phyloP scores from a whole-genome alignment of 495 filamentous ascomycete species.

The Neurospora cerealis region DNA sequence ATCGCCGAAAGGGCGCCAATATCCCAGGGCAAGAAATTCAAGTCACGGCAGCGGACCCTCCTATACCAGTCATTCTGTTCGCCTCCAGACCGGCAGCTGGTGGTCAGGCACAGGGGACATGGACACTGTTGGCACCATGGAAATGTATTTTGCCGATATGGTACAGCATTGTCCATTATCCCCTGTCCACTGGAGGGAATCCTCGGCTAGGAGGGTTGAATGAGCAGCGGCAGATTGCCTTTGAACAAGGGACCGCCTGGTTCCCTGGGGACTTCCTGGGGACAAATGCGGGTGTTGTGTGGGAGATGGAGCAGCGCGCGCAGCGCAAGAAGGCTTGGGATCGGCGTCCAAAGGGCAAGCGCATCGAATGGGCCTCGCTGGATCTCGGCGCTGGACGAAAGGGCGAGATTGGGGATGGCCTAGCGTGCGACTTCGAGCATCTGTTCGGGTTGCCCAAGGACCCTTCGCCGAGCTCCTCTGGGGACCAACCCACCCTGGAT shows the following conservation, averaged over 20 bases:
- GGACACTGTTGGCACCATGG: slow-evolving; percentile 87
- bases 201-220: slow-evolving; percentile 74
- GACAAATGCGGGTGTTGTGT: slow-evolving; percentile 66
- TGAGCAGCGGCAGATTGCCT: slow-evolving; percentile 69
- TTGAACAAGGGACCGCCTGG: slow-evolving; percentile 69
- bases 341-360: slow-evolving; percentile 70
- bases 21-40: slow-evolving; percentile 53
- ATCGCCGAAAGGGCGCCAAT: slow-evolving; percentile 65
- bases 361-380: slow-evolving; percentile 66
- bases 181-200: slow-evolving; percentile 67
- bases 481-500: slow-evolving; percentile 3
- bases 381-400: slow-evolving; percentile 62
- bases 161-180: slow-evolving; percentile 80
- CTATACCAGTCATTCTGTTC: slow-evolving; percentile 69
- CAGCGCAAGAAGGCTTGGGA: slow-evolving; percentile 62
- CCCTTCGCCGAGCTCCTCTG: slow-evolving; percentile 11
- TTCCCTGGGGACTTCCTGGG: slow-evolving; percentile 87
- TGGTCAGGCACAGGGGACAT: slow-evolving; percentile 54
- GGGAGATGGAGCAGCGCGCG: slow-evolving; percentile 58
- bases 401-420: slow-evolving; percentile 76
- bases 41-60: slow-evolving; percentile 58
- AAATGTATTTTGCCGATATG: slow-evolving; percentile 80
- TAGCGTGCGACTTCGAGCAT: slow-evolving; percentile 79
- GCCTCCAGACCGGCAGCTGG: slow-evolving; percentile 40
- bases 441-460: slow-evolving; percentile 31